These are phyloP conservation scores for Oryza longistaminata DNA, from an alignment of 176 grass and related monocot genomes.

Conservation along the genomic window DNA sequence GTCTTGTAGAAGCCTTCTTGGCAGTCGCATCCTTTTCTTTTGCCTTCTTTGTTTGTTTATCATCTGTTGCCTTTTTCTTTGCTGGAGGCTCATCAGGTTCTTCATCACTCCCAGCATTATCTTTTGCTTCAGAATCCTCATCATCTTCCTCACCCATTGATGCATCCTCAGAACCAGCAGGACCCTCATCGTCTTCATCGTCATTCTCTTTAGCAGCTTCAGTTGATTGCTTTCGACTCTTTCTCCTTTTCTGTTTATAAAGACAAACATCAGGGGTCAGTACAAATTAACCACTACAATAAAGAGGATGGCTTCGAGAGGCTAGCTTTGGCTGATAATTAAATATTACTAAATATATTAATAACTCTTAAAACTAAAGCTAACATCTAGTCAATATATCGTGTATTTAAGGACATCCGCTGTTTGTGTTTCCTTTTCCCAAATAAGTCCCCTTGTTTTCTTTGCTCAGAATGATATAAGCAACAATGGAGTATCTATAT, in stretches of 20 bases:
- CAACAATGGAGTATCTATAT: not conserved
- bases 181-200: constrained; percentile 51
- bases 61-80: constrained; percentile 49
- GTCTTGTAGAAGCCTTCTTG: constrained; percentile 56
- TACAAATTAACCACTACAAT: not conserved
- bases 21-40: constrained; percentile 53
- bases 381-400: no score
- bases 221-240: constrained; percentile 45
- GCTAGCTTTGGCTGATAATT: not conserved
- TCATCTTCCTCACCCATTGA: constrained; percentile 58
- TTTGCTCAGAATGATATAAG: not conserved
- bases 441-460: not conserved
- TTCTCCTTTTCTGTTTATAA: constrained; percentile 59
- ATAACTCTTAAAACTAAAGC: not conserved
- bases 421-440: not conserved
- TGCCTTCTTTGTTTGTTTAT: constrained; percentile 47
- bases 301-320: not conserved
- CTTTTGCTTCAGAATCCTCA: constrained; percentile 50
- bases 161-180: constrained; percentile 63
- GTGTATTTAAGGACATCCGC: no score
- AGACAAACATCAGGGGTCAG: constrained; percentile 17
- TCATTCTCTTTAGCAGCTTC: constrained; percentile 69
- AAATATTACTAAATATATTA: not conserved
- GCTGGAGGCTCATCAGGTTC: constrained; percentile 53
- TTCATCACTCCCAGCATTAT: constrained; percentile 53